phyloP scores from a whole-genome alignment of 164 flowering plant genomes.

The Buxus sempervirens region DNA sequence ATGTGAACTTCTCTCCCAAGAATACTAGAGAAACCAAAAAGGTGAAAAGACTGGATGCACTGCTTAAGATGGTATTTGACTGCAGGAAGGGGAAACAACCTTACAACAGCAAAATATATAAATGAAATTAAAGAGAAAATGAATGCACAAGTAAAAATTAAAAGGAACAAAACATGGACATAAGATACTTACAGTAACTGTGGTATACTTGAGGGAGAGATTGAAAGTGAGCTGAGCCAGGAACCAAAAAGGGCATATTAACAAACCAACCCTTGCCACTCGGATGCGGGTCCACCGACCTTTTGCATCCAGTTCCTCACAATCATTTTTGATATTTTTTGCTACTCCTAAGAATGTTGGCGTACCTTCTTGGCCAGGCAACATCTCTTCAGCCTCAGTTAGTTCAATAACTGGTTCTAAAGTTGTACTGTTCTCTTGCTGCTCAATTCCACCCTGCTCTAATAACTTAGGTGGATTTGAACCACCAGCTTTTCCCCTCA shows the following conservation, averaged over 20 bases:
- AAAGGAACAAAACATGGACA: background rate
- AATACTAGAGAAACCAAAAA: slow-evolving; percentile 75
- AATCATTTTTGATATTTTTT: slow-evolving; percentile 16
- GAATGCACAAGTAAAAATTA: background rate
- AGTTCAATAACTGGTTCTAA: slow-evolving; percentile 11
- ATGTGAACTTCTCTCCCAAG: slow-evolving; percentile 87
- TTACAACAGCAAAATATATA: slow-evolving; percentile 1
- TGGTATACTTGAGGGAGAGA: slow-evolving; percentile 88
- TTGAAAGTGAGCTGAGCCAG: slow-evolving; percentile 87
- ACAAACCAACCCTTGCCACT: slow-evolving; percentile 74
- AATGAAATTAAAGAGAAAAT: background rate
- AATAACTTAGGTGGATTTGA: slow-evolving; percentile 12
- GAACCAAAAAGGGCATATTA: slow-evolving; percentile 94
- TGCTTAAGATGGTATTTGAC: slow-evolving; percentile 97
- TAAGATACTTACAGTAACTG: slow-evolving; percentile 76
- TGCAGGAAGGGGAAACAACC: slow-evolving; percentile 25
- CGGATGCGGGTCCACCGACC: slow-evolving; percentile 90
- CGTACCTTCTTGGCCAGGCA: slow-evolving; percentile 10
- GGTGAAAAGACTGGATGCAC: slow-evolving; percentile 88
- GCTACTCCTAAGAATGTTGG: background rate
- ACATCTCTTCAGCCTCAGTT: slow-evolving; percentile 18
- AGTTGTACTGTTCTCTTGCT: slow-evolving; percentile 6
- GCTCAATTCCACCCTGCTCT: slow-evolving; percentile 21
- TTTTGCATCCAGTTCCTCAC: slow-evolving; percentile 52
- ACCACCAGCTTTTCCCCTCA: slow-evolving; percentile 13